Percentiles rank a stretch among this genome's conserved stretches.
Conservation (phyloP, 305 asterid genomes). For the Solanum aculeatissimum region DNA sequence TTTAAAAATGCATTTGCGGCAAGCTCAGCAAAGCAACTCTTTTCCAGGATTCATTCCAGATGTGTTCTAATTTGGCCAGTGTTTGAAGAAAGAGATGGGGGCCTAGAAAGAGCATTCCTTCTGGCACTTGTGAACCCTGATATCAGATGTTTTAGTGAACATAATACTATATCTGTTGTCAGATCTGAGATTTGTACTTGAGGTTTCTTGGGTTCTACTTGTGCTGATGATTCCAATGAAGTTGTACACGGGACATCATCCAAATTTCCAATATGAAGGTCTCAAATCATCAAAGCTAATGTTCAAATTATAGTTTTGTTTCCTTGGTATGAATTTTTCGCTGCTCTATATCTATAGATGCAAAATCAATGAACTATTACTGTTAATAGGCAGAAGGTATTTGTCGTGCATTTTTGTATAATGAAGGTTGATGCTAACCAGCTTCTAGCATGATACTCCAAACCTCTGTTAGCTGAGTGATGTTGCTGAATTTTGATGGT, state of each 20-base stretch:
- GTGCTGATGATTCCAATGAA: background rate
- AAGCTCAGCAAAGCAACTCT: constrained; percentile 52
- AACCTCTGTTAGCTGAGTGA: background rate
- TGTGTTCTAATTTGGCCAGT: constrained; percentile 29
- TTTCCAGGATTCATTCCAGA: constrained; percentile 65
- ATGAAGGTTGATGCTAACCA: background rate
- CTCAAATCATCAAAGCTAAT: background rate
- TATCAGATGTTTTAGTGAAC: background rate
- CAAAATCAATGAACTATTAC: background rate
- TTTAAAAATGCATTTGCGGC: constrained; percentile 53
- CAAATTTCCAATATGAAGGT: background rate
- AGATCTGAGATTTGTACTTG: background rate
- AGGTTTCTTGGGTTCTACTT: background rate
- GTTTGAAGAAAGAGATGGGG: background rate
- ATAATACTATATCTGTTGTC: background rate
- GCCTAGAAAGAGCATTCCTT: background rate
- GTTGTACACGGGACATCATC: background rate
- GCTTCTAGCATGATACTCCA: background rate
- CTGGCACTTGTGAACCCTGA: background rate
- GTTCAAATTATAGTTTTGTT: background rate
- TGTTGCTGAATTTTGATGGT: background rate
- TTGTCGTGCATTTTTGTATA: background rate
- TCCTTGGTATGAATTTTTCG: background rate
- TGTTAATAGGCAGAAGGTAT: background rate
- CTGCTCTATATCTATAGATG: background rate